A percentile compares a stretch with the other conserved stretches of the same genome.
phyloP scores from a whole-genome alignment of 768 basidiomycete species.

The Termitomyces eurrhizus region DNA sequence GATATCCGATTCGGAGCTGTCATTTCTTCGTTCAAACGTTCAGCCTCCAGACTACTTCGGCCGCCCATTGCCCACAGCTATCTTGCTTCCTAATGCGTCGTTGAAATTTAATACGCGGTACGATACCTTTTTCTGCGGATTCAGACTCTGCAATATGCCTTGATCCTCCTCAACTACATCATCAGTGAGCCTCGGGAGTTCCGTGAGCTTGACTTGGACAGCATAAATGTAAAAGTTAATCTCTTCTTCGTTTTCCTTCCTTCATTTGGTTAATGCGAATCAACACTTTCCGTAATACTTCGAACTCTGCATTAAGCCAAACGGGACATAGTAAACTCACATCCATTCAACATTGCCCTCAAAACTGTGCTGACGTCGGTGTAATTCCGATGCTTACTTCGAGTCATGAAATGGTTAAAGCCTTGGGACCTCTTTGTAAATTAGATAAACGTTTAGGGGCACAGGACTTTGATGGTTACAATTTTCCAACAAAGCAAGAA shows the following conservation, averaged over 20 bases:
- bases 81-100: neutral
- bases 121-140: neutral
- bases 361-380: slow-evolving; percentile 8
- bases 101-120: neutral
- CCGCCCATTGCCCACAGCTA: neutral
- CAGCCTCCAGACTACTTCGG: too few relatives aligned
- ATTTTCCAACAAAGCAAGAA: neutral
- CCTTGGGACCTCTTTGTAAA: slow-evolving; percentile 11
- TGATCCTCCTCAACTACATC: slow-evolving; percentile 2
- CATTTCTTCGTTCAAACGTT: too few relatives aligned
- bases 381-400: slow-evolving; percentile 8
- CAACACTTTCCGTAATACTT: neutral
- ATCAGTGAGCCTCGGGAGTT: neutral
- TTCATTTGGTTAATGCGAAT: neutral
- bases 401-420: slow-evolving; percentile 4
- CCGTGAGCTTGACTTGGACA: slow-evolving; percentile 10
- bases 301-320: neutral
- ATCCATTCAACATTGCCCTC: neutral
- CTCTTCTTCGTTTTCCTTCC: slow-evolving; percentile 9
- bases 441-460: neutral
- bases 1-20: neutral
- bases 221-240: slow-evolving; percentile 4
- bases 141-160: neutral
- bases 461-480: too few relatives aligned
- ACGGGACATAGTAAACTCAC: neutral